Conservation (phyloP, 108 stramenopile genomes). For the Bacterosira constricta region DNA sequence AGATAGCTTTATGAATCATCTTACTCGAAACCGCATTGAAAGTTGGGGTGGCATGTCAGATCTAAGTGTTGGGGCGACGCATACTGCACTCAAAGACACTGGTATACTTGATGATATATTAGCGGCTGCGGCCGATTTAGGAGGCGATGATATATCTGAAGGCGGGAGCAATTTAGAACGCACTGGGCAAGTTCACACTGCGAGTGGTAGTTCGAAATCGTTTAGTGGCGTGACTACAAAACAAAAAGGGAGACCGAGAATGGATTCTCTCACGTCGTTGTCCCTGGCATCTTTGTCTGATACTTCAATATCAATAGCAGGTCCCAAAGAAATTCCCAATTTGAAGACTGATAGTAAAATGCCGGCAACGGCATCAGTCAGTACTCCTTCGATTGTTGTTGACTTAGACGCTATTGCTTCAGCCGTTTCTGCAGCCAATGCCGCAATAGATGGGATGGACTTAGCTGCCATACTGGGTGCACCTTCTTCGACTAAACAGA, state of each 20-base stretch:
- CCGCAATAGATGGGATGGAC: constrained; percentile 69
- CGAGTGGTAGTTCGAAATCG: constrained; percentile 28
- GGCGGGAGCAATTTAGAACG: constrained; percentile 11
- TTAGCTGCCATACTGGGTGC: constrained; percentile 42
- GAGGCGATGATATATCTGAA: constrained; percentile 28
- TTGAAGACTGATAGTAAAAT: constrained; percentile 8
- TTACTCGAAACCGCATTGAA: constrained; percentile 63
- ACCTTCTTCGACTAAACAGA: constrained; percentile 8
- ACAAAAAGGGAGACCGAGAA: constrained; percentile 43
- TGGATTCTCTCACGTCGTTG: constrained; percentile 68
- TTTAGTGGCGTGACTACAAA: not conserved
- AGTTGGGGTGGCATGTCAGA: constrained; percentile 40
- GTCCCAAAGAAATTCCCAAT: constrained; percentile 24
- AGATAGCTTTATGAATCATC: constrained; percentile 6
- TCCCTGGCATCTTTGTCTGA: constrained; percentile 61
- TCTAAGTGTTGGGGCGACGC: constrained; percentile 28
- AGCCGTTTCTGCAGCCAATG: constrained; percentile 78
- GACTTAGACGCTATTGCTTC: constrained; percentile 82
- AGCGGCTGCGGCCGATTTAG: constrained; percentile 59
- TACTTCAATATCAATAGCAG: constrained; percentile 42
- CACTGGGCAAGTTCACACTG: constrained; percentile 7
- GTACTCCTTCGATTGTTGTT: constrained; percentile 54
- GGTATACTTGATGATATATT: constrained; percentile 61
- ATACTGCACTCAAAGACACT: constrained; percentile 41
- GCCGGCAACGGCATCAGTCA: constrained; percentile 15